Evolutionary conservation across 1,139 yeast genomes (phyloP).

Genomic region (Wickerhamomyces sp.): DNA sequence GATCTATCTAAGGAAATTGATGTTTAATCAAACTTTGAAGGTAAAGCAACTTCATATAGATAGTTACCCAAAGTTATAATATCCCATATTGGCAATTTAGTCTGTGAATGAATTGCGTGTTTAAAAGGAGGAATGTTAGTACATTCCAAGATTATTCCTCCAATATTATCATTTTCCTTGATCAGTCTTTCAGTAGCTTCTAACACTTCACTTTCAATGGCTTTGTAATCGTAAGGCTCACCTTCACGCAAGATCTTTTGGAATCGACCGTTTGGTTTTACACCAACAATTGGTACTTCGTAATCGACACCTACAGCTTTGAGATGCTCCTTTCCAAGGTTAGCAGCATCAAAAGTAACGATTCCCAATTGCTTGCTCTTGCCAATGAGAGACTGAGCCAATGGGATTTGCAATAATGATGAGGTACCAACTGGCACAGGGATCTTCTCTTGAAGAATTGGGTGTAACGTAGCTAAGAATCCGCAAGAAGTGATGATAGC

Average conservation of each 20-base stretch:
- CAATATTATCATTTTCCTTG: conserved; percentile 6
- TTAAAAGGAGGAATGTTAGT: conserved; percentile 16
- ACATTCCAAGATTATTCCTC: conserved; percentile 14
- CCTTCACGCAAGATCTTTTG: conserved; percentile 12
- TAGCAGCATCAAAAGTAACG: conserved; percentile 13
- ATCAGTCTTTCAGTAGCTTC: conserved; percentile 9
- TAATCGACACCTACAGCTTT: conserved; percentile 14
- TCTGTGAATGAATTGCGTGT: conserved; percentile 6
- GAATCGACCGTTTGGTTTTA: conserved; percentile 10
- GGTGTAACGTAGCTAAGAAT: conserved; percentile 14
- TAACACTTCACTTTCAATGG: conserved; percentile 37
- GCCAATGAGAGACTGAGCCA: conserved; percentile 9
- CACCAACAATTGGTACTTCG: conserved; percentile 13
- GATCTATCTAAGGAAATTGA: not conserved
- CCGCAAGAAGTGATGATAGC: conserved; percentile 17
- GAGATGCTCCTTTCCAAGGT: conserved; percentile 7
- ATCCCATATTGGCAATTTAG: conserved; percentile 13
- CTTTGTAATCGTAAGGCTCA: conserved; percentile 69
- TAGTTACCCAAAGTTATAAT: conserved; percentile 14
- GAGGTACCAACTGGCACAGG: conserved; percentile 17
- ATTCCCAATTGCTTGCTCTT: conserved; percentile 9
- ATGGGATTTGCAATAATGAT: conserved; percentile 13
- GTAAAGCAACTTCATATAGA: conserved; percentile 9
- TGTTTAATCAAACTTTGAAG: conserved; percentile 1
- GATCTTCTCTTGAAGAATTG: conserved; percentile 7